Base-by-base conservation (phyloP, 2,329 filamentous ascomycete genomes). In the Colletotrichum sp. region DNA sequence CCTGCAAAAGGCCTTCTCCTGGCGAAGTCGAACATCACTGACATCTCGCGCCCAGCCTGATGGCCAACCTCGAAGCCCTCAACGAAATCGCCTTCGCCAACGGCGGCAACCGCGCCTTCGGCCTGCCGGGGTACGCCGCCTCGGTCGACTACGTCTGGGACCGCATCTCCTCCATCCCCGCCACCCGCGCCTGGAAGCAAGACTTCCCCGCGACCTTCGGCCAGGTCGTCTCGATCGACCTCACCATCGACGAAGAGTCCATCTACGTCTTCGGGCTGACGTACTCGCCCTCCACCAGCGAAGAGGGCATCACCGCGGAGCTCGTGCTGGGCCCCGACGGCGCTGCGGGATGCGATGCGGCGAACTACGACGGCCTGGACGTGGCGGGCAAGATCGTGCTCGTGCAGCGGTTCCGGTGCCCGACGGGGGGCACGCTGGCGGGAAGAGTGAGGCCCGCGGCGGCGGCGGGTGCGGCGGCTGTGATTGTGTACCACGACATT, bases 101-200 rank as follows among this genome's bases (percentile, higher is more conserved):
- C 78, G 88, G 88, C 2, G 89, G 88, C 8, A 90, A 90, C 81
- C 85, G 88, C 68, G 88, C 88, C n/a, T 90, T 90, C 77, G 88
- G 88, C 24, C 84, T 88, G 5, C 87, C 88, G 2, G 88, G 88
- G 7, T 90, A 87, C 78, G 84, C 83, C 34, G 88, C 88, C 8
- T 89, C 88, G 0, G 87, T 89, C 32, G 86, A 89, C 66, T 90
- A 88, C 78, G 85, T 90, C 78, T 85, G 86, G 66, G 85, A 84
- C n/a, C 84, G 85, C 36, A 83, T 89, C 9, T 84, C 85, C 34
- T 85, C 86, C n/a, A 83, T 86, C 13, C 77, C 84, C 26, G 81
- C 79, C 32, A 81, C 82, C 9, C 82, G 81, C 28, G 82, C 82
- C 28, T 90, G 88, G 86, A 86, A 85, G 55, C 88, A 89, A 68